These are phyloP conservation scores for Vinca major DNA, from an alignment of 305 asterid genomes.

Conservation along the genomic window DNA sequence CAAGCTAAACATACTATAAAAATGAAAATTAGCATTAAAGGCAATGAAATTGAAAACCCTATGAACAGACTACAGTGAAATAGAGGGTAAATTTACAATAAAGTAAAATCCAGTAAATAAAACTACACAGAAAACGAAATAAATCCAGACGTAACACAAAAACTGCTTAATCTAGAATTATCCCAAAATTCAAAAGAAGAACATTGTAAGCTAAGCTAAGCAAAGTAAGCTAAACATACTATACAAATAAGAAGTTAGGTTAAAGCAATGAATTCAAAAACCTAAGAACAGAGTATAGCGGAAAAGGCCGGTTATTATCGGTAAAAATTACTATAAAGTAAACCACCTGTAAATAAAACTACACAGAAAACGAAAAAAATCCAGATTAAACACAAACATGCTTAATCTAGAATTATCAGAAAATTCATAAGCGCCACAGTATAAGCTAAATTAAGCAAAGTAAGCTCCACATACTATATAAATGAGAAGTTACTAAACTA, in stretches of 20 bases:
- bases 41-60: background rate
- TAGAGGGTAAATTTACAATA: too few species aligned
- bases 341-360: too few species aligned
- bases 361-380: too few species aligned
- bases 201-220: background rate
- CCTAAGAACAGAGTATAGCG: background rate
- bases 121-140: background rate
- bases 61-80: background rate
- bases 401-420: too few species aligned
- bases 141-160: background rate
- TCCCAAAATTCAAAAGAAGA: background rate
- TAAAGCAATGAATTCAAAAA: background rate
- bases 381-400: too few species aligned
- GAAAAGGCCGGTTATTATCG: background rate
- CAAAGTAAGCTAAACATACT: background rate
- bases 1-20: background rate
- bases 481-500: too few species aligned
- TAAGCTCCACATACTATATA: too few species aligned
- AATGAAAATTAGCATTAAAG: background rate
- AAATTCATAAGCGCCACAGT: too few species aligned
- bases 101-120: constrained; percentile 14
- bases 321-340: too few species aligned
- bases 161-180: background rate
- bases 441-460: too few species aligned
- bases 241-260: background rate